These are phyloP conservation scores for Nicotiana paniculata DNA, from an alignment of 257 asterid genomes.

Conservation along the genomic window DNA sequence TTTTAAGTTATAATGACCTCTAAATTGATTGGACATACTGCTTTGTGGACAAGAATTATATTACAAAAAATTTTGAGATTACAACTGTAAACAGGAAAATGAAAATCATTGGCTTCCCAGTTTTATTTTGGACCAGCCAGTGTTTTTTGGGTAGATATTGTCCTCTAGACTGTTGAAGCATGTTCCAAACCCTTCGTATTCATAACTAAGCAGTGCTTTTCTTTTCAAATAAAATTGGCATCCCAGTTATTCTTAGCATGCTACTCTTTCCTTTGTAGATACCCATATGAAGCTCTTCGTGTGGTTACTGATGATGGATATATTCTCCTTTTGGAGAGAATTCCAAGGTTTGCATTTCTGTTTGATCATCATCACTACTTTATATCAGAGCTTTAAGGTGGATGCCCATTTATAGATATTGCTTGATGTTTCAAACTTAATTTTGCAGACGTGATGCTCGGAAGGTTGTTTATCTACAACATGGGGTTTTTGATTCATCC, in stretches of 20 bases:
- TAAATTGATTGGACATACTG: not conserved
- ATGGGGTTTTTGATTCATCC: conserved; percentile 94
- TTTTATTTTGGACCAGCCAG: not conserved
- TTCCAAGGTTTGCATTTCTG: conserved; percentile 62
- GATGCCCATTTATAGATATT: not conserved
- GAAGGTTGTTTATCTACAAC: conserved; percentile 92
- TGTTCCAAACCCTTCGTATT: not conserved
- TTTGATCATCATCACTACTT: not conserved
- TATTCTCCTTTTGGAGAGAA: conserved; percentile 86
- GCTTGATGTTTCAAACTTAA: conserved; percentile 17
- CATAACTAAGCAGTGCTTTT: not conserved
- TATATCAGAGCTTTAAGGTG: not conserved
- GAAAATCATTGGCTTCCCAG: not conserved
- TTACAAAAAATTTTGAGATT: not conserved
- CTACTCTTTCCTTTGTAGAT: conserved; percentile 35
- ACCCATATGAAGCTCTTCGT: conserved; percentile 88
- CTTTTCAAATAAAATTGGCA: not conserved
- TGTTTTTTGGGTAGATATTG: not conserved
- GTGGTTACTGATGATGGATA: conserved; percentile 97
- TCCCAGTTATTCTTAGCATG: not conserved
- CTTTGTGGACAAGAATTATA: not conserved
- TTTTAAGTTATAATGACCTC: not conserved
- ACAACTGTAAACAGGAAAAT: not conserved
- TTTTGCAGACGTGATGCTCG: conserved; percentile 74
- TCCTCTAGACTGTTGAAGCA: not conserved